Percentiles rank a stretch among this genome's conserved stretches.
Conservation (phyloP, 352 stramenopile genomes). For the Phytophthora kernoviae region DNA sequence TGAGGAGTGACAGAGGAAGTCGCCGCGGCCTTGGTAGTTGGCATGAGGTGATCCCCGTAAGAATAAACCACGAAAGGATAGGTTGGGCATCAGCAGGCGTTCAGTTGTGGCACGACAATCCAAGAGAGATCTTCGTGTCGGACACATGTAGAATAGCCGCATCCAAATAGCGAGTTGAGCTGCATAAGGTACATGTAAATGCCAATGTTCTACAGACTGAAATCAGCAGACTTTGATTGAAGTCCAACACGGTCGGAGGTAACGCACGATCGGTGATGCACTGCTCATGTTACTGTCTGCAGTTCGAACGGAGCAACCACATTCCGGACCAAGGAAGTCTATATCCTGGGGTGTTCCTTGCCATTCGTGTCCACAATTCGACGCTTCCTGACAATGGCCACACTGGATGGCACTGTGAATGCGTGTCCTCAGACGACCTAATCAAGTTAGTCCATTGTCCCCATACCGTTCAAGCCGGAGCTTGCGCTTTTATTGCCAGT, state of each 20-base stretch:
- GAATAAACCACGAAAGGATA: neutral
- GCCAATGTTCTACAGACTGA: too few relatives aligned
- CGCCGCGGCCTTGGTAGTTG: too few relatives aligned
- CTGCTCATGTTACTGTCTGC: neutral
- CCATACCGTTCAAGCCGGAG: too few relatives aligned
- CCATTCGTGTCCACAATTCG: too few relatives aligned
- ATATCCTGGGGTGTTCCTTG: too few relatives aligned
- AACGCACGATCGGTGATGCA: neutral
- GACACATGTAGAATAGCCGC: neutral
- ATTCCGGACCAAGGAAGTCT: neutral
- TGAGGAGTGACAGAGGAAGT: conserved; percentile 1
- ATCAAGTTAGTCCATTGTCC: too few relatives aligned
- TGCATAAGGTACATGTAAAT: too few relatives aligned
- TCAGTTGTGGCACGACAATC: neutral
- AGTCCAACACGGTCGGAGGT: neutral
- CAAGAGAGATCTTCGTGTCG: neutral
- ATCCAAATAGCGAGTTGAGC: neutral
- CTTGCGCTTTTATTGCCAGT: too few relatives aligned
- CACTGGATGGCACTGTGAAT: too few relatives aligned
- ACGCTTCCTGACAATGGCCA: neutral
- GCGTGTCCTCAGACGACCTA: too few relatives aligned
- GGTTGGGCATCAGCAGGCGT: neutral
- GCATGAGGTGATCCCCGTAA: neutral
- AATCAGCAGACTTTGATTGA: neutral
- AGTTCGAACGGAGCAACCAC: neutral